Conservation (phyloP, 1,284 basidiomycete genomes). For the Melampsora abietis-canadensis region DNA sequence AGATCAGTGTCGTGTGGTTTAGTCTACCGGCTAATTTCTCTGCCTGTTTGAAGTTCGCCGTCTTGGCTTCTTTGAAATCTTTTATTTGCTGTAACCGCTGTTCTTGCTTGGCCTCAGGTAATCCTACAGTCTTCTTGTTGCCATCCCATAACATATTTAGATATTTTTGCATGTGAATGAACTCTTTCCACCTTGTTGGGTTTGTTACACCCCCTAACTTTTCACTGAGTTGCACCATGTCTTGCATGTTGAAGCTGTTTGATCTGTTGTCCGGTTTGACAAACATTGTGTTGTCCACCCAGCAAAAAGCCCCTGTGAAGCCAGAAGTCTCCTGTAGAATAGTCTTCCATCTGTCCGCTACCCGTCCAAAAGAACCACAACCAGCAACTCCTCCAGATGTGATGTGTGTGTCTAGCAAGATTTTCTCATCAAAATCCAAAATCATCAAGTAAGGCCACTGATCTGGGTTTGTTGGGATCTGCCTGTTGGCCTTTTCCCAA, state of each 20-base stretch:
- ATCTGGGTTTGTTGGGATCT: no score
- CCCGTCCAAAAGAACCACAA: slow-evolving; percentile 13
- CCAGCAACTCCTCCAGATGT: not conserved
- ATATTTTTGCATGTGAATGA: not conserved
- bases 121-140: not conserved
- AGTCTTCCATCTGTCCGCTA: not conserved
- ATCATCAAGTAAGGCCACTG: no score
- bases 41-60: not conserved
- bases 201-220: not conserved
- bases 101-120: not conserved
- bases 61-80: not conserved
- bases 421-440: no score
- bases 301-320: not conserved
- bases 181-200: not conserved
- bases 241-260: not conserved
- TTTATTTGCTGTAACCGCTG: not conserved
- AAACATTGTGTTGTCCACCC: slow-evolving; percentile 15
- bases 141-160: slow-evolving; percentile 4
- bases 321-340: not conserved
- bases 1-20: not conserved
- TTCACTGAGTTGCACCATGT: not conserved
- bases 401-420: not conserved
- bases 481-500: no score
- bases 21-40: not conserved
- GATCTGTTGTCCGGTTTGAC: not conserved